phyloP scores from a whole-genome alignment of 495 filamentous ascomycete genomes.

The Pyronema omphalodes region DNA sequence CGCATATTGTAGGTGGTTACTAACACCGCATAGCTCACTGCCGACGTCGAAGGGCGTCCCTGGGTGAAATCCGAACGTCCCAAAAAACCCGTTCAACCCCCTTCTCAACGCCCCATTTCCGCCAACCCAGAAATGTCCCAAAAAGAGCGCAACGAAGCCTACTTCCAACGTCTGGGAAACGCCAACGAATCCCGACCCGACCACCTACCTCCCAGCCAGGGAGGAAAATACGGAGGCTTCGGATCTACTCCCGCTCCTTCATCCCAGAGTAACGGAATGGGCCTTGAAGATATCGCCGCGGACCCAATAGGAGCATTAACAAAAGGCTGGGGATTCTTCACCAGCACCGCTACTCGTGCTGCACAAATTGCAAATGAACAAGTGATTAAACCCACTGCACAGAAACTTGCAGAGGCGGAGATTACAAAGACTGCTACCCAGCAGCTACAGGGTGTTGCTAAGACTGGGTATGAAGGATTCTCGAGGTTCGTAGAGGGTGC shows the following conservation, averaged over 20 bases:
- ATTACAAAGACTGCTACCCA: conserved; percentile 54
- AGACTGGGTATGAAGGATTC: conserved; percentile 61
- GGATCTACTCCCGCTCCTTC: conserved; percentile 44
- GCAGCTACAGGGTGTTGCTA: conserved; percentile 45
- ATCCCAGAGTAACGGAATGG: conserved; percentile 7
- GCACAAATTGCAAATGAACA: conserved; percentile 78
- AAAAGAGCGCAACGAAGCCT: conserved; percentile 64
- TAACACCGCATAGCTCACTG: conserved; percentile 31
- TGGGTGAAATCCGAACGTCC: conserved; percentile 49
- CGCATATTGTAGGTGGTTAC: background rate
- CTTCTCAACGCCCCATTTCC: conserved; percentile 6
- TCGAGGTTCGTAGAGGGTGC: conserved; percentile 45
- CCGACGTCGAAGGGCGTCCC: conserved; percentile 67
- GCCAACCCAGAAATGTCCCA: conserved; percentile 3
- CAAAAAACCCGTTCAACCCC: conserved; percentile 11
- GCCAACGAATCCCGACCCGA: conserved; percentile 62
- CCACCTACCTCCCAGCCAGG: conserved; percentile 63
- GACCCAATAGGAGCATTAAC: conserved; percentile 77
- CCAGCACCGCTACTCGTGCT: conserved; percentile 62
- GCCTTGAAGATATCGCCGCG: conserved; percentile 64
- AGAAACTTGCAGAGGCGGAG: conserved; percentile 75
- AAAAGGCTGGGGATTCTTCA: conserved; percentile 91
- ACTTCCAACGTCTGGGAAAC: conserved; percentile 65
- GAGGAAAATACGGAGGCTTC: conserved; percentile 83
- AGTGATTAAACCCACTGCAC: conserved; percentile 78